Base-by-base conservation (phyloP, 2,329 filamentous ascomycete species). In the Magnaporthiopsis incrustans region DNA sequence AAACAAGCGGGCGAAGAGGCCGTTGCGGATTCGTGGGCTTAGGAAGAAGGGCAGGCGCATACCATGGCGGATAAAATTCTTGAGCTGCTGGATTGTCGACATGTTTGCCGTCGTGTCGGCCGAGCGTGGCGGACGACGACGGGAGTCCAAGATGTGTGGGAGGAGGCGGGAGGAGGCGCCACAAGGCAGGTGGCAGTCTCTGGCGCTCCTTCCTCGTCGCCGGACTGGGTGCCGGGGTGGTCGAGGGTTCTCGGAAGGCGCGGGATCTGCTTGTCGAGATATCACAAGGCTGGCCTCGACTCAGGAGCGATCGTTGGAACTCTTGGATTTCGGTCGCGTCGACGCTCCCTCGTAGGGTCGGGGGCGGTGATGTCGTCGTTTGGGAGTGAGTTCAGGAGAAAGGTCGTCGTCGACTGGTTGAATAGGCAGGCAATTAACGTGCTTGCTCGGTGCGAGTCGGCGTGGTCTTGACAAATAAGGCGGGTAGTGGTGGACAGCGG, bases 31-130 rank as follows among this genome's bases (percentile, higher is more conserved):
- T 30, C 5, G 27, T 30, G 27, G 25, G 50, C 35, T 38, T 26
- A 1, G 60, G 61, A 66, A 27, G 62, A 63, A 63, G 56, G 63
- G 57, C 62, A 33, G 56, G 26, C 58, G 61, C 80, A 64, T 79
- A 87, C 85, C 94, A 82, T 97, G 94, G 69, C 94, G 91, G 78
- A 98, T 95, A 78, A 98, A 96, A 78, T 97, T 97, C 80, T 98
- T 97, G 72, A 97, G 86, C 75, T 95, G 95, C 81, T 97, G 94
- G 80, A 97, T 96, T 69, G 85, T 86, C 72, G 85, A 87, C 85
- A 87, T 87, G 18, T 25, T 62, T 15, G 25, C 15, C 18, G 32
- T 35, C 30, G 44, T 27, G 61, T 50, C 32, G 61, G 32, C 44
- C 25, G 26, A 57, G 25, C 27, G 53, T 56, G 44, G 44, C 53